These are phyloP conservation scores for Pyricularia sp. DNA, from an alignment of 2,329 filamentous ascomycete genomes.

Conservation along the genomic window DNA sequence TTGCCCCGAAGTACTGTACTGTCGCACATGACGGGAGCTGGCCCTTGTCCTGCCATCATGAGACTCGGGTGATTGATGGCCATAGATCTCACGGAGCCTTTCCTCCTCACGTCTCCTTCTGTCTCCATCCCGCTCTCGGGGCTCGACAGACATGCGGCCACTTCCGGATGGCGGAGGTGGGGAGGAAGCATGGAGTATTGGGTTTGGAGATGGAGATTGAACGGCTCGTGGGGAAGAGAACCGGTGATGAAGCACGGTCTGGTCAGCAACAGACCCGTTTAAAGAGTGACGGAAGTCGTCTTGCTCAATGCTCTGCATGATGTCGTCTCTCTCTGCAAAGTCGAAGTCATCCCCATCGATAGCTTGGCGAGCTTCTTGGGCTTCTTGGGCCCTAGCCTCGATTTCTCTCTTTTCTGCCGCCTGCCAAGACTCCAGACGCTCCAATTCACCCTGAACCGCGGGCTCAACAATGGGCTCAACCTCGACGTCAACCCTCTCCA, in stretches of 20 bases:
- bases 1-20: background rate
- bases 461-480: constrained; percentile 65
- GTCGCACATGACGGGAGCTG: background rate
- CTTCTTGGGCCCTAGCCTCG: constrained; percentile 19
- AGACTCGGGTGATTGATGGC: constrained; percentile 16
- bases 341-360: background rate
- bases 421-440: constrained; percentile 34
- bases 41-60: background rate
- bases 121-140: constrained; percentile 9
- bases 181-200: background rate
- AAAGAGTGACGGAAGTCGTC: background rate
- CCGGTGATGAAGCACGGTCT: background rate
- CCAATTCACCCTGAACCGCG: constrained; percentile 48
- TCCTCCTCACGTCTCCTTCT: constrained; percentile 36
- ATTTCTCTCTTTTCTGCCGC: constrained; percentile 30
- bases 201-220: background rate
- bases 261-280: background rate
- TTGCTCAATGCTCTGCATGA: background rate
- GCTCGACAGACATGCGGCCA: constrained; percentile 5
- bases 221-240: background rate
- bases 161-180: background rate
- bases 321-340: constrained; percentile 1
- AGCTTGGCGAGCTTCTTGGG: constrained; percentile 2
- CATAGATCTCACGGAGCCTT: constrained; percentile 45
- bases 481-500: constrained; percentile 97